Conservation (phyloP, 768 basidiomycete species). For the Leccinum obscurum region DNA sequence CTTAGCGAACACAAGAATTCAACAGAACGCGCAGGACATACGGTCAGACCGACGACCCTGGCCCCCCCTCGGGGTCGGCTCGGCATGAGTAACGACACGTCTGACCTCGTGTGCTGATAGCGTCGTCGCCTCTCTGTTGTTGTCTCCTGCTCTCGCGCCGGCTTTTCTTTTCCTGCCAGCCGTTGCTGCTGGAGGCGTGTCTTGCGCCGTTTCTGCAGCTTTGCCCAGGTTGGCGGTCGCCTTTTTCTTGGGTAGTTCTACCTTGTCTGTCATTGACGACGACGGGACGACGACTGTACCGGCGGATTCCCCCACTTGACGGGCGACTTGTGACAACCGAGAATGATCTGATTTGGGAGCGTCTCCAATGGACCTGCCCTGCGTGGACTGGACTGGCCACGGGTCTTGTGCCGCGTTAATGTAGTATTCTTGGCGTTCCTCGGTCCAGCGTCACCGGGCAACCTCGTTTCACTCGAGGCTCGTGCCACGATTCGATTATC, state of each 20-base stretch:
- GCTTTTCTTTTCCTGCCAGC: slow-evolving; percentile 31
- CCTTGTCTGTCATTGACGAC: slow-evolving; percentile 30
- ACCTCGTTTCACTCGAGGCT: not conserved
- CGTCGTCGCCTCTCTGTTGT: slow-evolving; percentile 10
- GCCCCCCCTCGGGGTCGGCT: slow-evolving; percentile 16
- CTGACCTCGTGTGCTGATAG: slow-evolving; percentile 14
- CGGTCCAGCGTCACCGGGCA: not conserved
- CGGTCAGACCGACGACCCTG: slow-evolving; percentile 32
- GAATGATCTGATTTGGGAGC: slow-evolving; percentile 29
- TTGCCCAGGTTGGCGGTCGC: slow-evolving; percentile 12
- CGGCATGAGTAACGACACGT: slow-evolving; percentile 14
- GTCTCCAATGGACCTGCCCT: slow-evolving; percentile 16
- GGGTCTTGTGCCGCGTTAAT: slow-evolving; percentile 17
- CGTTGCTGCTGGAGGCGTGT: slow-evolving; percentile 11
- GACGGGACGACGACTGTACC: slow-evolving; percentile 9
- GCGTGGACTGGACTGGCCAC: slow-evolving; percentile 8
- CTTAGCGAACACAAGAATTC: slow-evolving; percentile 11
- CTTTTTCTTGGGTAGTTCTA: slow-evolving; percentile 25
- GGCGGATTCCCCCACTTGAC: slow-evolving; percentile 9
- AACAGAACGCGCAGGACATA: slow-evolving; percentile 14
- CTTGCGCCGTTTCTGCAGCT: slow-evolving; percentile 16
- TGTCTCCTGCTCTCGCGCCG: slow-evolving; percentile 16
- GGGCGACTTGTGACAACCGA: slow-evolving; percentile 15
- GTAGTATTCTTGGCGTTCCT: not conserved
- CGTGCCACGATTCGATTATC: not conserved